Evolutionary conservation across 2,329 filamentous ascomycete species (phyloP).

Genomic region (Cladosporium phlei): DNA sequence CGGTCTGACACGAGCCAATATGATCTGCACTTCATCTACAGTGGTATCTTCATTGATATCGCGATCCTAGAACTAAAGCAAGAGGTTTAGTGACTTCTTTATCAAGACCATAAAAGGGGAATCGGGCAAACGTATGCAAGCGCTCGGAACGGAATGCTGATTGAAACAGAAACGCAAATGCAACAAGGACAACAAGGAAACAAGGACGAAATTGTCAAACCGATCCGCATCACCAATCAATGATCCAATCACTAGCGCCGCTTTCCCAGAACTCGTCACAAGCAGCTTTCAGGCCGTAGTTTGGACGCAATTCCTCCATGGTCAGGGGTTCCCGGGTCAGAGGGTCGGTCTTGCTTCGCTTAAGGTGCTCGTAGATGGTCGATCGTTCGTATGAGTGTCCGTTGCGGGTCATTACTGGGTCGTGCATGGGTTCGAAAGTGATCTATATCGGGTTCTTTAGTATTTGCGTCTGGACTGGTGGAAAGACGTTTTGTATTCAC

Average conservation of each 20-base stretch:
- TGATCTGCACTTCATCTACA: too few relatives aligned
- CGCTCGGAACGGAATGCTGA: too few relatives aligned
- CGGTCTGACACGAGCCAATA: too few relatives aligned
- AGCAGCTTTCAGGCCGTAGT: conserved; percentile 73
- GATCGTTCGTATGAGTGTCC: conserved; percentile 87
- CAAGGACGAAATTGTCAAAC: too few relatives aligned
- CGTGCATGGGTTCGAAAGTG: conserved; percentile 32
- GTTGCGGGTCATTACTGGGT: conserved; percentile 63
- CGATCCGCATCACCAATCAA: conserved; percentile 25
- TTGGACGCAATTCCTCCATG: conserved; percentile 68
- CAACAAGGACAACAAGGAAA: too few relatives aligned
- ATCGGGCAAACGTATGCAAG: too few relatives aligned
- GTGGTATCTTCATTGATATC: too few relatives aligned
- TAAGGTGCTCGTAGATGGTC: conserved; percentile 80
- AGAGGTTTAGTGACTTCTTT: too few relatives aligned
- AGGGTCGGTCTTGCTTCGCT: conserved; percentile 70
- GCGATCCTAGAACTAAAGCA: too few relatives aligned
- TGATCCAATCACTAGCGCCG: conserved; percentile 81
- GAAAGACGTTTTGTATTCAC: conserved; percentile 44
- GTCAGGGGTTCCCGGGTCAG: conserved; percentile 72
- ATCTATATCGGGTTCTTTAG: conserved; percentile 20
- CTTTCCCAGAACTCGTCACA: conserved; percentile 79
- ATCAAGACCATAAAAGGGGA: too few relatives aligned
- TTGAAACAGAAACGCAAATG: too few relatives aligned
- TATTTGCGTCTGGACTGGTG: conserved; percentile 35